phyloP scores from a whole-genome alignment of 2,329 filamentous ascomycete genomes.

The Aspergillus melleus region DNA sequence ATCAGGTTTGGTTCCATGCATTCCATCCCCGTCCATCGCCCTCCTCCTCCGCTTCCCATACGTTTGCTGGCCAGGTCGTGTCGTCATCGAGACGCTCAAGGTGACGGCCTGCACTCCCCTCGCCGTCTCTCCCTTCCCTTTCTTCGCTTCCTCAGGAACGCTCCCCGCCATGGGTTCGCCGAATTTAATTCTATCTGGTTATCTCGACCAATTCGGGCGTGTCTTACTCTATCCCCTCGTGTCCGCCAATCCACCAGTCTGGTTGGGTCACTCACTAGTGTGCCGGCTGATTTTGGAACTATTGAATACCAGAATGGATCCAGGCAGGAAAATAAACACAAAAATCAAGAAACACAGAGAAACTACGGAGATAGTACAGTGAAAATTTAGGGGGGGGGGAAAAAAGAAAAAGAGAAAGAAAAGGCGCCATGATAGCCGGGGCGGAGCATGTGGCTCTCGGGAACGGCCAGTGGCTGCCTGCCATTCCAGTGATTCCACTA shows the following conservation, averaged over 20 bases:
- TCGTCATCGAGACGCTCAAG: slow-evolving; percentile 10
- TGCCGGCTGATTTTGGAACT: slow-evolving; percentile 1
- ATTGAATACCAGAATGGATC: slow-evolving; percentile 8
- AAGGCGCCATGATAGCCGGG: slow-evolving; percentile 1
- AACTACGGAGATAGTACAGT: too few species aligned
- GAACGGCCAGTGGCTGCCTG: slow-evolving; percentile 9
- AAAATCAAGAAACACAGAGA: too few species aligned
- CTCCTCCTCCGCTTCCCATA: neutral
- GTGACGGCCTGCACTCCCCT: slow-evolving; percentile 1
- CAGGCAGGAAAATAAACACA: neutral
- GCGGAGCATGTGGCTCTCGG: slow-evolving; percentile 10
- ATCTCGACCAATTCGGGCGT: neutral
- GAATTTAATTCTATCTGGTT: neutral
- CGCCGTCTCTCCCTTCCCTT: neutral
- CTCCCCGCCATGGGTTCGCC: slow-evolving; percentile 3
- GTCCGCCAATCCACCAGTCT: neutral
- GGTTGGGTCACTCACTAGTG: neutral
- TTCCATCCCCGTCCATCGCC: neutral
- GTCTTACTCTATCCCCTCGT: neutral
- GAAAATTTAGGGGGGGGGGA: too few species aligned
- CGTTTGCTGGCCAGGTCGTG: slow-evolving; percentile 6
- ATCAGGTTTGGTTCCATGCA: slow-evolving; percentile 1
- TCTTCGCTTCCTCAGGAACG: slow-evolving; percentile 10
- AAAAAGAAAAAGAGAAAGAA: too few species aligned
- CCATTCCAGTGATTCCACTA: neutral